A percentile compares a stretch with the other conserved stretches of the same genome.
Conservation (phyloP, 2,329 filamentous ascomycete genomes). For the Myriosclerotinia scirpicola region DNA sequence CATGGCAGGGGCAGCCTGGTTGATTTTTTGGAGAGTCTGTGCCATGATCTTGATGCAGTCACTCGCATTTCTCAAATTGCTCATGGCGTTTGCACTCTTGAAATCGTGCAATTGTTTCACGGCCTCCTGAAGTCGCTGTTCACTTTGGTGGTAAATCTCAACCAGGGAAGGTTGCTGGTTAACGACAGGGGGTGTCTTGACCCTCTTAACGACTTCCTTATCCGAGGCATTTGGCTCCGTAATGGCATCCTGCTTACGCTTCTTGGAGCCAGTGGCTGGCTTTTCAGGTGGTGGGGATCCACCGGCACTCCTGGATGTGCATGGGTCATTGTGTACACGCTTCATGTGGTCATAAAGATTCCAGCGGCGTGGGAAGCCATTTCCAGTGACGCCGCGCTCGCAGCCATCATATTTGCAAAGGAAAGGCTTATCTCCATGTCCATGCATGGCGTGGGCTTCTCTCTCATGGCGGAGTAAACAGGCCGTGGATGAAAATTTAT, state of each 20-base stretch:
- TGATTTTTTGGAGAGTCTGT: conserved; percentile 35
- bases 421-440: conserved; percentile 89
- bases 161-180: conserved; percentile 34
- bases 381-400: conserved; percentile 76
- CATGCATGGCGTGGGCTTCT: conserved; percentile 93
- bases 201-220: conserved; percentile 34
- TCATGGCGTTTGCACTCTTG: conserved; percentile 33
- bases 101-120: conserved; percentile 38
- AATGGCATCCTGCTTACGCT: conserved; percentile 38
- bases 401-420: conserved; percentile 86
- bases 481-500: conserved; percentile 91
- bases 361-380: conserved; percentile 93
- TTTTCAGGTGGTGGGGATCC: conserved; percentile 34
- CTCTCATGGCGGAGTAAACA: conserved; percentile 93
- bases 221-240: conserved; percentile 31
- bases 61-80: conserved; percentile 32
- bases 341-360: conserved; percentile 98
- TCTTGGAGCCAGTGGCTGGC: conserved; percentile 33
- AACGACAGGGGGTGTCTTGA: conserved; percentile 33
- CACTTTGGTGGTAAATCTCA: conserved; percentile 37
- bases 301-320: conserved; percentile 30
- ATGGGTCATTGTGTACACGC: conserved; percentile 69
- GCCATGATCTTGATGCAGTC: conserved; percentile 39
- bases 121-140: conserved; percentile 32
- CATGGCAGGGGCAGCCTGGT: conserved; percentile 28